Conservation (phyloP, 306 rosid species). For the Begonia peltatifolia region DNA sequence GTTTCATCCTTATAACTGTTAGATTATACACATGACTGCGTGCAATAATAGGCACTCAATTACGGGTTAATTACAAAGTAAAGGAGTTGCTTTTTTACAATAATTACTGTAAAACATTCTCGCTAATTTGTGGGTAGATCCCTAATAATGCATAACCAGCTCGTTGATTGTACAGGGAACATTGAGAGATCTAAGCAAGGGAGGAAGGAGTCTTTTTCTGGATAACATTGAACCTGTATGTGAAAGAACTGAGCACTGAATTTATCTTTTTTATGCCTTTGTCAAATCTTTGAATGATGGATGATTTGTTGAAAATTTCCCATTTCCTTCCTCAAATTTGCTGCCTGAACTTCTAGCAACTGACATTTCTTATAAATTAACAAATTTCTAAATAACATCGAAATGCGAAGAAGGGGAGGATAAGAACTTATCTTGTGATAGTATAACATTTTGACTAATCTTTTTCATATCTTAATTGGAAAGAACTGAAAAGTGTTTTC, state of each 20-base stretch:
- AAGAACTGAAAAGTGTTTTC: too few relatives aligned
- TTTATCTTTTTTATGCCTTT: background rate
- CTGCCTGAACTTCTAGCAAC: background rate
- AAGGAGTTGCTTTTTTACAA: slow-evolving; percentile 4
- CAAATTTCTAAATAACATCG: background rate
- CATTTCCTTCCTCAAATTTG: background rate
- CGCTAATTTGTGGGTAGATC: too few relatives aligned
- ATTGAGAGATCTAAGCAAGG: slow-evolving; percentile 89
- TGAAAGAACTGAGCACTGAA: slow-evolving; percentile 4
- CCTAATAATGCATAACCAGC: slow-evolving; percentile 5
- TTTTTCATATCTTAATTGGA: too few relatives aligned
- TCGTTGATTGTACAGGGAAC: slow-evolving; percentile 65
- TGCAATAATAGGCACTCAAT: too few relatives aligned
- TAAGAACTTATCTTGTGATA: too few relatives aligned
- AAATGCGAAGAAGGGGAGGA: too few relatives aligned
- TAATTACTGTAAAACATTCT: background rate
- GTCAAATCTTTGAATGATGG: background rate
- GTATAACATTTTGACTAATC: too few relatives aligned
- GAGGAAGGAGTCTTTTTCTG: slow-evolving; percentile 51
- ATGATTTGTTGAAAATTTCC: background rate
- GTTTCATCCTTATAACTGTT: too few relatives aligned
- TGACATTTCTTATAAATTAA: background rate
- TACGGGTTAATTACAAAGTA: too few relatives aligned
- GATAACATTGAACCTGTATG: slow-evolving; percentile 65
- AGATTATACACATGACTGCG: too few relatives aligned